Conservation (phyloP, 129 eudicot species). For the Flaveria brownii region DNA sequence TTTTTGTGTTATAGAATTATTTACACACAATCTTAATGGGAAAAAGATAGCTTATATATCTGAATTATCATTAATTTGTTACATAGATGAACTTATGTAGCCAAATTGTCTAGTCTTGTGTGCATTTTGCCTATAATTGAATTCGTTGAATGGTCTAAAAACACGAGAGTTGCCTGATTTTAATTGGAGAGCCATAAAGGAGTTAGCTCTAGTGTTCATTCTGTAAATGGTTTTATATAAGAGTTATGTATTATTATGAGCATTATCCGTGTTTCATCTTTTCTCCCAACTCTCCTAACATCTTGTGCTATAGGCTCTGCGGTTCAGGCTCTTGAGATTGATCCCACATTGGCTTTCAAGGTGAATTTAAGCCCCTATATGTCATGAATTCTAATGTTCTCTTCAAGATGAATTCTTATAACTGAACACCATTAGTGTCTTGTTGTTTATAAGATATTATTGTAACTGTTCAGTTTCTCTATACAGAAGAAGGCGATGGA, state of each 20-base stretch:
- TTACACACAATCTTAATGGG: neutral
- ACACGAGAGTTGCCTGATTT: neutral
- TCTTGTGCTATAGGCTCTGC: conserved; percentile 39
- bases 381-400: neutral
- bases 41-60: conserved; percentile 3
- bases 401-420: neutral
- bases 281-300: neutral
- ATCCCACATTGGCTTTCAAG: conserved; percentile 51
- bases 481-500: conserved; percentile 81
- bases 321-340: conserved; percentile 37
- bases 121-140: neutral
- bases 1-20: no score
- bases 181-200: no score
- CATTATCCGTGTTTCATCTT: conserved; percentile 7
- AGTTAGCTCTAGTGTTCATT: neutral
- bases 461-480: conserved; percentile 42
- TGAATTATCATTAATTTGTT: conserved; percentile 5
- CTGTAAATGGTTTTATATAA: neutral
- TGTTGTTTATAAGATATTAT: conserved; percentile 30
- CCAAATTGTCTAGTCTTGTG: neutral
- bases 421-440: neutral
- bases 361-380: conserved; percentile 37
- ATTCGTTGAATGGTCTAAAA: neutral
- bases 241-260: neutral
- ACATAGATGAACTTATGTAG: neutral